Evolutionary conservation across 257 asterid species (phyloP), one percentile per base, ranked within the genome.

Genomic region (Knoxia roxburghii): DNA sequence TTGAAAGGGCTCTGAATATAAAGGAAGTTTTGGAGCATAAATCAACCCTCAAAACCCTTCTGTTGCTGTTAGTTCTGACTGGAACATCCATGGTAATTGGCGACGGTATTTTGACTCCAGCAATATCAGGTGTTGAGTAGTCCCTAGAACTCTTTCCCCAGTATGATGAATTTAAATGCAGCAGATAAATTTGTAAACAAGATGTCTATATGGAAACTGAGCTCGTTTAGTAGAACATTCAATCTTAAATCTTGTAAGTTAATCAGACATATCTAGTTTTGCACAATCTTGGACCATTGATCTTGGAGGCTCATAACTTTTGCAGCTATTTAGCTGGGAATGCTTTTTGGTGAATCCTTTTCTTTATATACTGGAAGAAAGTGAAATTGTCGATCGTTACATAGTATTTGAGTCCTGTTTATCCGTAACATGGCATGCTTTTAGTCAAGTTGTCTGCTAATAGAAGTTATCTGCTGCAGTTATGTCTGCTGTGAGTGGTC

Each of bases 61-160:
- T 92, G 66, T 80, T 92, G 66, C 65, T 89, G 40, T 84, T 92
- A 66, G 98, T 92, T 77, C 95, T 92, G 67, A 82, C 76, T 81
- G 98, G 98, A 67, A 89, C 98, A 5, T 92, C 97, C 59, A 87
- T 92, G 97, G 85, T 92, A 52, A 89, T 92, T 33, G 98, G 97
- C 50, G 98, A 92, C 65, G 97, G 98, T 69, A 89, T 92, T 78
- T 78, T 92, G 65, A 92, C 98, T 37, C 98, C 98, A 26, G 98
- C 98, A 49, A 89, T 92, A 64, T 89, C 98, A 78, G 98, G 98
- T 89, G 77, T 33, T 58, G 48, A 29, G 29, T n/a, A 32, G 50
- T 61, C 41, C 39, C 20, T 32, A 21, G 39, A 46, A 59, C 23
- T 45, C 69, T 43, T 26, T 63, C 57, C 65, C 46, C 59, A 46